Evolutionary conservation across 805 yeast species (phyloP).

Genomic region (Kodamaea lidongshanica): DNA sequence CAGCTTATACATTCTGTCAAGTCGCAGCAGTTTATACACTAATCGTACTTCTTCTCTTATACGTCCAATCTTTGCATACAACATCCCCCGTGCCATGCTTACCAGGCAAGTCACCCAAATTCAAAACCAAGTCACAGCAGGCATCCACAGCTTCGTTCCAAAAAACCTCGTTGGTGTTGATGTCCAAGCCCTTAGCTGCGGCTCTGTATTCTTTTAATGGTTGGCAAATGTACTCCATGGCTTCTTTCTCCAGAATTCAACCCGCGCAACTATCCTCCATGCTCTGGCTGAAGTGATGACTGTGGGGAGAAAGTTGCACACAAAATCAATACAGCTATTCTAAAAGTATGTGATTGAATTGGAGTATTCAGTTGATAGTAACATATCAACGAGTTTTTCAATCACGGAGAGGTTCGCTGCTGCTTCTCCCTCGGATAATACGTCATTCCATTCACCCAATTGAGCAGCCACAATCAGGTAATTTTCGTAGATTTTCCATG

Average conservation of each 20-base stretch:
- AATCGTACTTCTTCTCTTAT: conserved; percentile 67
- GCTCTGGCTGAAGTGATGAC: conserved; percentile 62
- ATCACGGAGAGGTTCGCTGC: conserved; percentile 70
- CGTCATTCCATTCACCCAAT: conserved; percentile 85
- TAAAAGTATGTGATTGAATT: conserved; percentile 57
- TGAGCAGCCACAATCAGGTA: conserved; percentile 75
- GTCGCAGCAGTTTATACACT: too few species aligned
- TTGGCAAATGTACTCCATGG: conserved; percentile 88
- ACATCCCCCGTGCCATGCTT: conserved; percentile 71
- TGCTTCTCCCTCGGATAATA: conserved; percentile 54
- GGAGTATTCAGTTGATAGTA: conserved; percentile 46
- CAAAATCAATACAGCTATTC: conserved; percentile 58
- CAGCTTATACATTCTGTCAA: too few species aligned
- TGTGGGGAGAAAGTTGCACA: conserved; percentile 60
- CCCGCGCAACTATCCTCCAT: conserved; percentile 82
- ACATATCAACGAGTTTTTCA: conserved; percentile 63
- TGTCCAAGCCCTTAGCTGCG: conserved; percentile 54
- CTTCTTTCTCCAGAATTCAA: conserved; percentile 75
- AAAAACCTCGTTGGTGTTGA: conserved; percentile 50
- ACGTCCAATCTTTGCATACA: conserved; percentile 92
- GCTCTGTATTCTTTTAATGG: conserved; percentile 80
- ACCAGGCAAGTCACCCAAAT: conserved; percentile 80
- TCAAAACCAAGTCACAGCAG: conserved; percentile 70
- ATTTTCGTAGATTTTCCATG: conserved; percentile 91
- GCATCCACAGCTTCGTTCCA: conserved; percentile 81